Percentiles rank a stretch among this genome's conserved stretches.
phyloP scores from a whole-genome alignment of 768 basidiomycete genomes.

The Kwoniella dejecticola region DNA sequence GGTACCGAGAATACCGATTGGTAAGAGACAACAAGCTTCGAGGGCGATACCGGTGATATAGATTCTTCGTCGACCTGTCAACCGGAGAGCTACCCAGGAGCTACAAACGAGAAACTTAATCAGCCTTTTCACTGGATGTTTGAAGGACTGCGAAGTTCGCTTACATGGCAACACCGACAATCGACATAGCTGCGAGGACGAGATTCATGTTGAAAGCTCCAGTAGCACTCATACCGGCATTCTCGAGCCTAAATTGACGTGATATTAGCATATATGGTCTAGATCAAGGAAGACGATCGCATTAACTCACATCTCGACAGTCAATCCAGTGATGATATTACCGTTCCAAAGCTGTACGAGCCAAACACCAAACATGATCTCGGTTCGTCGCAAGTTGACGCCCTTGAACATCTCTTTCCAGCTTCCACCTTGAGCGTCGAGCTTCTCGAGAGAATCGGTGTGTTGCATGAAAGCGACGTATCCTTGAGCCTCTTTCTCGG shows the following conservation, averaged over 20 bases:
- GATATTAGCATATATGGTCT: not conserved
- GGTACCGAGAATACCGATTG: slow-evolving; percentile 36
- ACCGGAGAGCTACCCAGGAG: slow-evolving; percentile 23
- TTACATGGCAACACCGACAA: slow-evolving; percentile 35
- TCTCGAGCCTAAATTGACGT: slow-evolving; percentile 13
- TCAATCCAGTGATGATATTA: slow-evolving; percentile 35
- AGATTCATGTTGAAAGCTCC: slow-evolving; percentile 36
- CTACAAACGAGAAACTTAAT: not conserved
- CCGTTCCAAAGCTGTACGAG: slow-evolving; percentile 32
- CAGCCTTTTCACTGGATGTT: not conserved
- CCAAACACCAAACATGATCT: slow-evolving; percentile 39
- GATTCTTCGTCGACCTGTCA: slow-evolving; percentile 32
- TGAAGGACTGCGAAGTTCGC: not conserved
- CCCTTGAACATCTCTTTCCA: slow-evolving; percentile 41
- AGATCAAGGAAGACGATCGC: too few species aligned
- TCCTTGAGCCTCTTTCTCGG: slow-evolving; percentile 28
- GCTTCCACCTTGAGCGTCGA: slow-evolving; percentile 20
- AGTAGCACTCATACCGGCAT: slow-evolving; percentile 26
- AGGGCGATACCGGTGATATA: slow-evolving; percentile 32
- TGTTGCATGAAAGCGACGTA: slow-evolving; percentile 42
- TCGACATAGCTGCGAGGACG: slow-evolving; percentile 27
- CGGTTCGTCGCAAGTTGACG: slow-evolving; percentile 41
- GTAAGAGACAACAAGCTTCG: slow-evolving; percentile 20
- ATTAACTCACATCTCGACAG: slow-evolving; percentile 31
- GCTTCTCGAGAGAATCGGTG: slow-evolving; percentile 41